Base-by-base conservation (phyloP, 75 land plant genomes). In the Gnetum montanum region DNA sequence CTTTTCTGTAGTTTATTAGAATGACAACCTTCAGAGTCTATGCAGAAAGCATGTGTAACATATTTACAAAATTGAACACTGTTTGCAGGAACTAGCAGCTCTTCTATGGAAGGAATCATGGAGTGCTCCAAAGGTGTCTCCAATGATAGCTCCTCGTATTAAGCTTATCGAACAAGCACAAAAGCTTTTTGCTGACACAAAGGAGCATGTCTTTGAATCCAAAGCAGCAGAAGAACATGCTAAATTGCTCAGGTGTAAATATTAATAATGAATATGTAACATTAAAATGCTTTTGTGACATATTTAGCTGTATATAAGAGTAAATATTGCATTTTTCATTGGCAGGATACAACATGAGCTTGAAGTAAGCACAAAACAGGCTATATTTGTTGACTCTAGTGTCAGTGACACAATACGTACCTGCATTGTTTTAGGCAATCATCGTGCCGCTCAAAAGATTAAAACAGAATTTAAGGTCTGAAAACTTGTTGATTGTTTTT, bases 321-420 rank as follows among this genome's bases (percentile, higher is more conserved):
- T n/a, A n/a, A n/a, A n/a, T n/a, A n/a, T n/a, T n/a, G n/a, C n/a
- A n/a, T n/a, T n/a, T n/a, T n/a, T n/a, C n/a, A n/a, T n/a, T n/a
- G 44, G 27, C 74, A 94, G 99, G 57, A 34, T 86, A 34, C 99
- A 95, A 46, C 99, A 95, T 57, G 97, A 81, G 33, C 62, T 95
- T 31, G 99, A 95, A 71, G 83, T 75, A 22, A 60, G 60, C 34
- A 95, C 97, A 34, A 90, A 95, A 62, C 91, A 95, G 63, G 67
- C 88, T 31, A 79, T 90, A 29, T 95, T 95, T 77, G 89, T 95
- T 57, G 99, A 84, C 60, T 83, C 99, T 20, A 95, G 97, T 70
- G 83, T 95, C 36, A 95, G 92, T 60, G 99, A 95, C 57, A 95
- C 99, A 6, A 91, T 95, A 29, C 88, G 99, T 5, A 95, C 97